phyloP scores from a whole-genome alignment of 2,329 filamentous ascomycete genomes.

The Exophiala calicioides region DNA sequence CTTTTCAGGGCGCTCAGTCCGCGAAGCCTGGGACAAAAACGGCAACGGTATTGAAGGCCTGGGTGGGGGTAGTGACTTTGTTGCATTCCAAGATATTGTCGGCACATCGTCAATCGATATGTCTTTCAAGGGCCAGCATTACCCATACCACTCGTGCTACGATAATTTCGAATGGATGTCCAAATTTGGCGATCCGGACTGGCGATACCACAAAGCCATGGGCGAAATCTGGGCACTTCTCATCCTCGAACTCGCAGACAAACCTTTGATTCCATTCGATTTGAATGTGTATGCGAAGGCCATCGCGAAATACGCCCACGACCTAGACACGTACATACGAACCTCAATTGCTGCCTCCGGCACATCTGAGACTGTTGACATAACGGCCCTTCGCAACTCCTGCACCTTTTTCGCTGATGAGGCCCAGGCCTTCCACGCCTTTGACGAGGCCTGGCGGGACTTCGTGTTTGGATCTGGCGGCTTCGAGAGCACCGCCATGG shows the following conservation, averaged over 20 bases:
- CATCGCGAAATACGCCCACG: slow-evolving; percentile 65
- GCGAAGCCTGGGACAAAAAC: slow-evolving; percentile 71
- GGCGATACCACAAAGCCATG: slow-evolving; percentile 76
- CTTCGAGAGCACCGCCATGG: slow-evolving; percentile 71
- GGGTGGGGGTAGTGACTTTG: slow-evolving; percentile 77
- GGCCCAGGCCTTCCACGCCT: slow-evolving; percentile 64
- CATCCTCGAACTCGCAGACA: slow-evolving; percentile 81
- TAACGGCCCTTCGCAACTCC: slow-evolving; percentile 64
- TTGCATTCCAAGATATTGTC: slow-evolving; percentile 87
- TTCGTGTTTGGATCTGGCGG: slow-evolving; percentile 70
- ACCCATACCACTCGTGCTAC: slow-evolving; percentile 80
- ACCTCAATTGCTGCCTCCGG: slow-evolving; percentile 51
- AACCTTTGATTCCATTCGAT: slow-evolving; percentile 79
- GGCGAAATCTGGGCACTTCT: slow-evolving; percentile 78
- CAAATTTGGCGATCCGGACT: slow-evolving; percentile 75
- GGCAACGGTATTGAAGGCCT: slow-evolving; percentile 65
- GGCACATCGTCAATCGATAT: slow-evolving; percentile 87
- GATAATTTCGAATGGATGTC: slow-evolving; percentile 88
- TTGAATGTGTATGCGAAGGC: slow-evolving; percentile 69
- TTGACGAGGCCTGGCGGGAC: slow-evolving; percentile 79
- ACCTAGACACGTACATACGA: slow-evolving; percentile 69
- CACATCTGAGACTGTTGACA: slow-evolving; percentile 45
- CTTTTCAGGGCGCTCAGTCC: slow-evolving; percentile 59
- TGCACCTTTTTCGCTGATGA: slow-evolving; percentile 61
- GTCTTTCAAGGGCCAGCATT: slow-evolving; percentile 67